Conservation (phyloP, 1,284 basidiomycete species). For the Tetrapyrgos nigripes region DNA sequence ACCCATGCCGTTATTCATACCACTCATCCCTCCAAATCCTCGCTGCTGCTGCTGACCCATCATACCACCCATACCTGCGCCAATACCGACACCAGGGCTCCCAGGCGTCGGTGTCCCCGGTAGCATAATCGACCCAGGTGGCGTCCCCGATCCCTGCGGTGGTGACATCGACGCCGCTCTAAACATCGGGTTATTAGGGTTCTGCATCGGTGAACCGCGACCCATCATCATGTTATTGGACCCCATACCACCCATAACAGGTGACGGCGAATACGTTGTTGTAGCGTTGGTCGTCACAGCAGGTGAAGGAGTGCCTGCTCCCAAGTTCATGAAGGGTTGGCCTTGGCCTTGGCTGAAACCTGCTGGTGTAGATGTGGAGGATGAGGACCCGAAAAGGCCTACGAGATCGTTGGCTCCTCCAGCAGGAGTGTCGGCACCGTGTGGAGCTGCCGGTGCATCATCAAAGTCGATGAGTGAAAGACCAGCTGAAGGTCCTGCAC, state of each 20-base stretch:
- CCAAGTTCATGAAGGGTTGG: slow-evolving; percentile 4
- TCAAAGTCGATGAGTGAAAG: slow-evolving; percentile 79
- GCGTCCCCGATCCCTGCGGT: slow-evolving; percentile 5
- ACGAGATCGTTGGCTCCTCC: slow-evolving; percentile 59
- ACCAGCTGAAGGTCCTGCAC: slow-evolving; percentile 49
- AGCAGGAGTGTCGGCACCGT: slow-evolving; percentile 15
- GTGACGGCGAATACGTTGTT: slow-evolving; percentile 14
- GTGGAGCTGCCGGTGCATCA: slow-evolving; percentile 42
- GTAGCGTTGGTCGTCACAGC: not conserved
- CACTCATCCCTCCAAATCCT: slow-evolving; percentile 1
- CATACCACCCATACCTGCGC: not conserved
- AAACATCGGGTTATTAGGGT: slow-evolving; percentile 3
- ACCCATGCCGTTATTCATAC: slow-evolving; percentile 6
- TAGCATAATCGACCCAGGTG: slow-evolving; percentile 17
- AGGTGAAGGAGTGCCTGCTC: not conserved
- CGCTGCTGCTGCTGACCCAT: slow-evolving; percentile 2
- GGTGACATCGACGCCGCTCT: slow-evolving; percentile 15
- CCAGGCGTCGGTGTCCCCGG: slow-evolving; percentile 13
- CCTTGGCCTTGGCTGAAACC: not conserved
- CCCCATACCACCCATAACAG: slow-evolving; percentile 24
- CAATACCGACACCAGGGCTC: not conserved
- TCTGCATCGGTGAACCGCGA: slow-evolving; percentile 18
- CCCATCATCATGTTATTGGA: slow-evolving; percentile 26
- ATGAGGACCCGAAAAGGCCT: slow-evolving; percentile 52
- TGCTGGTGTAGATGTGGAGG: slow-evolving; percentile 6